A percentile compares a stretch with the other conserved stretches of the same genome.
phyloP scores from a whole-genome alignment of 2,329 filamentous ascomycete species.

The Fusarium oligoseptatum region DNA sequence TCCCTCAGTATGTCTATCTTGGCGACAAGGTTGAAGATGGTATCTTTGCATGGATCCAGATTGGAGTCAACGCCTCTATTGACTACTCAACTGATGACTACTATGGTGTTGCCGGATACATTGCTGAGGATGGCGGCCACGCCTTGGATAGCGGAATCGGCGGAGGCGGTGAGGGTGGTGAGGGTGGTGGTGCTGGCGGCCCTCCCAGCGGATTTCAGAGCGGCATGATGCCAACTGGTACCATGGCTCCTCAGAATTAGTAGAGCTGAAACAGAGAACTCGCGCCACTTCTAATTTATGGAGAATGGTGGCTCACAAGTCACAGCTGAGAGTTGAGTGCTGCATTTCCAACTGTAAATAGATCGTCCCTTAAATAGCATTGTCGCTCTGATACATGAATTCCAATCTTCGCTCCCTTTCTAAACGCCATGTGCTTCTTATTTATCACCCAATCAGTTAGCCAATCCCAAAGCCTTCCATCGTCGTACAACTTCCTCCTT shows the following conservation, averaged over 20 bases:
- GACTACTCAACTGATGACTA: slow-evolving; percentile 18
- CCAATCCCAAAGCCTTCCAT: slow-evolving; percentile 26
- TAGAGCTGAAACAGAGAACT: not conserved
- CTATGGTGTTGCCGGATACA: slow-evolving; percentile 22
- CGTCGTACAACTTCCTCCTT: slow-evolving; percentile 13
- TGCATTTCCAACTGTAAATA: not conserved
- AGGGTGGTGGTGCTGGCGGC: not conserved
- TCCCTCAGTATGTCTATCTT: slow-evolving; percentile 69
- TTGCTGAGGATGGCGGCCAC: slow-evolving; percentile 17
- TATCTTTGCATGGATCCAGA: slow-evolving; percentile 66
- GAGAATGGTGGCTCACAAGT: not conserved
- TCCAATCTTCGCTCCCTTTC: not conserved
- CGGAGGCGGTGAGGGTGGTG: not conserved
- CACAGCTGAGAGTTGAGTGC: not conserved
- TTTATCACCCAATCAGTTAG: not conserved
- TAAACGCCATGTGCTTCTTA: not conserved
- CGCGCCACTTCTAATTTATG: not conserved
- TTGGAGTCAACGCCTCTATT: slow-evolving; percentile 58
- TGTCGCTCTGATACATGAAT: not conserved
- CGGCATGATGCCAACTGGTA: not conserved
- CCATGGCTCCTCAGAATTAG: not conserved
- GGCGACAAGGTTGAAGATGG: slow-evolving; percentile 66
- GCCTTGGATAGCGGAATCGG: slow-evolving; percentile 4
- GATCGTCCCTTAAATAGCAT: not conserved
- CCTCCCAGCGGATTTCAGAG: not conserved